Base-by-base conservation (phyloP, 352 stramenopile genomes). In the Phytopythium delawarense region DNA sequence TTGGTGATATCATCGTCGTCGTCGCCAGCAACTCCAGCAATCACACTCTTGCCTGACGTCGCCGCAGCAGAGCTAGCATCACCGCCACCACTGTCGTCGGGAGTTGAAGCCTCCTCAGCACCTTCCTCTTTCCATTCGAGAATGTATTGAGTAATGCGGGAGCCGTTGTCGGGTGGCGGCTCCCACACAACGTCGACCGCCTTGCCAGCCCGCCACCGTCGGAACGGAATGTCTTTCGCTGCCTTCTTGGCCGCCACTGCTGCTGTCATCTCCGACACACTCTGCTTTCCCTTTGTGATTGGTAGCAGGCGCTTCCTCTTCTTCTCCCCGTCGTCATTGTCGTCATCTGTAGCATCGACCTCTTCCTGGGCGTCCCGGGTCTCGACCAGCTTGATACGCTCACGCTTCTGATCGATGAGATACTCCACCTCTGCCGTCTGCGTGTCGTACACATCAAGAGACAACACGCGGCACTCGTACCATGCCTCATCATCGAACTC, bases 171-270 rank as follows among this genome's bases (percentile, higher is more conserved):
- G 7, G 72, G 16, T 40, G 85, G 85, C 2, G 74, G 64, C n/a
- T 87, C 74, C 85, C 85, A 94, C n/a, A 51, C 18, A 21, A 94
- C 69, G 49, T 92, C 79, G 12, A 88, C 78, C 9, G 85, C 85
- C 40, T 88, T 89, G 5, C 85, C 83, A 20, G 81, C 81, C 39
- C 69, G 53, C 85, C 85, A 94, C 9, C 67, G 65, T 9, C 85
- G 76, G 52, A 94, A 94, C 0, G 81, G 78, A 6, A 89, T 77
- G 7, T 81, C 67, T 8, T 78, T 63, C 7, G 52, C 39, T 1
- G 62, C 70, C 9, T 57, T 70, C 53, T 72, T 80, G 12, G 74
- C 71, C n/a, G 66, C 69, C 0, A 78, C 82, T 13, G 75, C 79
- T 0, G 74, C 70, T 2, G 63, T 84, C 60, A 89, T 71, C 39